These are phyloP conservation scores for Cetradonia linearis DNA, from an alignment of 495 filamentous ascomycete species.

Conservation along the genomic window DNA sequence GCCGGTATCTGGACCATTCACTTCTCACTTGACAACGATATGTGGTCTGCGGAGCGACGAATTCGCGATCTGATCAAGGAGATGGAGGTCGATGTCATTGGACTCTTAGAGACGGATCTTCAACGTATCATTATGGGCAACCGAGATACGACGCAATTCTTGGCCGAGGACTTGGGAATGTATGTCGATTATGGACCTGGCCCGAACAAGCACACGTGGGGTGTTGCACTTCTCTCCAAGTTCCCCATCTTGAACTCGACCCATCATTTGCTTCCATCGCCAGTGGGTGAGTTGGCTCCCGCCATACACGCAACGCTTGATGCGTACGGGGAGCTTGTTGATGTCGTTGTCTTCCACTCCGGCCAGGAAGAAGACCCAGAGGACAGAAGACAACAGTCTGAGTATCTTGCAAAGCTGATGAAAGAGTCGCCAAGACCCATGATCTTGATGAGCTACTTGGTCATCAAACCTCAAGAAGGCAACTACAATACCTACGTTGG, in stretches of 20 bases:
- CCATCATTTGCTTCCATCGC: slow-evolving; percentile 87
- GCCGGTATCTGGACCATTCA: slow-evolving; percentile 99
- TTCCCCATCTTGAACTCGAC: slow-evolving; percentile 97
- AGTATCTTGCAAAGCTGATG: slow-evolving; percentile 86
- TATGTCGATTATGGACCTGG: slow-evolving; percentile 97
- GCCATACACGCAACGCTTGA: slow-evolving; percentile 94
- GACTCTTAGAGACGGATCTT: slow-evolving; percentile 83
- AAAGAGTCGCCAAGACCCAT: slow-evolving; percentile 67
- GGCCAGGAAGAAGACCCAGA: slow-evolving; percentile 97
- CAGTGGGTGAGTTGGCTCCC: slow-evolving; percentile 88
- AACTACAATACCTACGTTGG: slow-evolving; percentile 98
- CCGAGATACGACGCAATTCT: slow-evolving; percentile 87
- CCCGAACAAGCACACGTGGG: slow-evolving; percentile 99
- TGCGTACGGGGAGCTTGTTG: slow-evolving; percentile 78
- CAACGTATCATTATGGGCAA: slow-evolving; percentile 99
- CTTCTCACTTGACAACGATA: slow-evolving; percentile 96
- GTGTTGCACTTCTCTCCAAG: slow-evolving; percentile 82
- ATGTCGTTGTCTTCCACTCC: slow-evolving; percentile 97
- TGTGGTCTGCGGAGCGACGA: slow-evolving; percentile 93
- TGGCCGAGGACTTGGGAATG: slow-evolving; percentile 95
- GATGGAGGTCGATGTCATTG: slow-evolving; percentile 88
- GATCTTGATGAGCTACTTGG: slow-evolving; percentile 83
- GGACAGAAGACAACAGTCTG: slow-evolving; percentile 77
- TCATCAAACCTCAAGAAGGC: slow-evolving; percentile 79
- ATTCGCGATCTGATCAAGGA: slow-evolving; percentile 90